Percentiles rank a stretch among this genome's conserved stretches.
Evolutionary conservation across 208 protist species (phyloP).

Genomic region (Wallacemonas sp.): DNA sequence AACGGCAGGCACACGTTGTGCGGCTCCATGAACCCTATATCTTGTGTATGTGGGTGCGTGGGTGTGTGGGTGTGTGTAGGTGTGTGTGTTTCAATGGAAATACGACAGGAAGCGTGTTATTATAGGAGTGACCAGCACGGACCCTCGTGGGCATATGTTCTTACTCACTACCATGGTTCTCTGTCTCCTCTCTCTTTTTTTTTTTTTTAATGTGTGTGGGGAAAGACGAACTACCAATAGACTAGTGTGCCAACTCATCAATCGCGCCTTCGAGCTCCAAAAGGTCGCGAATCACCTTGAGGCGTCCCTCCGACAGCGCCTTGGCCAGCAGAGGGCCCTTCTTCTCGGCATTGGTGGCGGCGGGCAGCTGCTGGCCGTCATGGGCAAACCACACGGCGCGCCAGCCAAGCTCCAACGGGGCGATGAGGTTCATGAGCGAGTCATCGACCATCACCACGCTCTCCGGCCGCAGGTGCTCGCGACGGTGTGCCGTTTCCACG

Average conservation of each 20-base stretch:
- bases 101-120: no score
- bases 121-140: no score
- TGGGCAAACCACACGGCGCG: conserved; percentile 71
- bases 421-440: conserved; percentile 69
- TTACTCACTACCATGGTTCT: no score
- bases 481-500: conserved; percentile 20
- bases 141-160: no score
- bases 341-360: conserved; percentile 13
- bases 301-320: conserved; percentile 26
- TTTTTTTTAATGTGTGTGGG: no score
- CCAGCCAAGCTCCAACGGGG: conserved; percentile 67
- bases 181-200: no score
- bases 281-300: conserved; percentile 58
- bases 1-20: no score
- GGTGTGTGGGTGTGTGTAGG: no score
- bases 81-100: no score
- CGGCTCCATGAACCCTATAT: no score
- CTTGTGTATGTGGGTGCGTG: no score
- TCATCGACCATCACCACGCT: conserved; percentile 82
- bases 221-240: no score
- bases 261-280: conserved; percentile 54
- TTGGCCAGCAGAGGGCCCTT: conserved; percentile 29
- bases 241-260: conserved; percentile 12
- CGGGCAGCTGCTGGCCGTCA: conserved; percentile 30
- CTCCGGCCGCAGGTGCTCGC: conserved; percentile 23